Evolutionary conservation across 495 filamentous ascomycete genomes (phyloP).

Genomic region (Tuber microsphaerosporum): DNA sequence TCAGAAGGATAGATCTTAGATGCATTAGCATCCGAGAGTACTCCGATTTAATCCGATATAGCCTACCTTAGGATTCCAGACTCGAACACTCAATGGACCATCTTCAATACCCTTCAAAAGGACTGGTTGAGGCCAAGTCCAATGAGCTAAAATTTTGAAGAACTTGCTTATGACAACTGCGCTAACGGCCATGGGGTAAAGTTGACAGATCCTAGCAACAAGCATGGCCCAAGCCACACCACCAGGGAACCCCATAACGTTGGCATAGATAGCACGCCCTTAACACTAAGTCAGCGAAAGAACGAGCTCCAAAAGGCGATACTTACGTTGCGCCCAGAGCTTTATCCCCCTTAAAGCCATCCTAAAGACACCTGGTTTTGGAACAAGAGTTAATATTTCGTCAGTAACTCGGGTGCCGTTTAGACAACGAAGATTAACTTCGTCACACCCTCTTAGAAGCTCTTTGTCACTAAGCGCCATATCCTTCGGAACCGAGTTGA

Average conservation of each 20-base stretch:
- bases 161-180: constrained; percentile 84
- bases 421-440: constrained; percentile 74
- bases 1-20: constrained; percentile 70
- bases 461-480: constrained; percentile 72
- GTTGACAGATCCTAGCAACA: constrained; percentile 87
- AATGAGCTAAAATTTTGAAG: constrained; percentile 81
- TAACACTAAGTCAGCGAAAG: constrained; percentile 7
- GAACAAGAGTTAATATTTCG: constrained; percentile 80
- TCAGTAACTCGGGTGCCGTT: constrained; percentile 92
- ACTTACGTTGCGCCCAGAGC: constrained; percentile 81
- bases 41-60: constrained; percentile 2
- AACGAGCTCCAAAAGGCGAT: neutral
- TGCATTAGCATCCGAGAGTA: constrained; percentile 2
- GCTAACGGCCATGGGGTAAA: constrained; percentile 88
- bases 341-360: constrained; percentile 85
- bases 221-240: constrained; percentile 98
- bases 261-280: constrained; percentile 83
- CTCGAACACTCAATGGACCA: constrained; percentile 66
- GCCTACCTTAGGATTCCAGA: constrained; percentile 88
- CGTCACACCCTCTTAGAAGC: constrained; percentile 76
- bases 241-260: constrained; percentile 91
- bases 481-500: constrained; percentile 63
- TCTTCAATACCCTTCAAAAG: constrained; percentile 83
- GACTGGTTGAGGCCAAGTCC: constrained; percentile 90
- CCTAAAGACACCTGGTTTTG: constrained; percentile 79